Conservation (phyloP, 2,329 filamentous ascomycete species). For the Beauveria rudraprayagi region DNA sequence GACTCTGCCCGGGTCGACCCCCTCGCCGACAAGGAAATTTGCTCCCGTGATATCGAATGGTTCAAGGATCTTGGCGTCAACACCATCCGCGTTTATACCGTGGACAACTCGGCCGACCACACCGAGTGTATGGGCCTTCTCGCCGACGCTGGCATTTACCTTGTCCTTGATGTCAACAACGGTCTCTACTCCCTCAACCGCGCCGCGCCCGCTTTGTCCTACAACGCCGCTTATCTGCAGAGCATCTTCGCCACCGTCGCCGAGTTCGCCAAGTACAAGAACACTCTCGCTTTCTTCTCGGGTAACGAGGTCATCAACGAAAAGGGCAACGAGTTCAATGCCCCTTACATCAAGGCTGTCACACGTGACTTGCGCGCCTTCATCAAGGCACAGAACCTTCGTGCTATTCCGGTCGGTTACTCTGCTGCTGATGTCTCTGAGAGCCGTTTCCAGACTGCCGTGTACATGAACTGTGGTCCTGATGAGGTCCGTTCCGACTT, state of each 20-base stretch:
- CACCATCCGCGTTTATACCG: slow-evolving; percentile 84
- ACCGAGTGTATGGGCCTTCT: slow-evolving; percentile 78
- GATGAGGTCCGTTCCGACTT: slow-evolving; percentile 82
- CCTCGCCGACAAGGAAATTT: slow-evolving; percentile 60
- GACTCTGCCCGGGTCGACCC: slow-evolving; percentile 57
- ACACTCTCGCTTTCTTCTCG: slow-evolving; percentile 81
- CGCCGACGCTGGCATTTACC: slow-evolving; percentile 80
- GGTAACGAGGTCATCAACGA: slow-evolving; percentile 77
- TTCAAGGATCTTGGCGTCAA: slow-evolving; percentile 86
- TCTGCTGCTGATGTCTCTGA: slow-evolving; percentile 71
- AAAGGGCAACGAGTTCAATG: slow-evolving; percentile 51
- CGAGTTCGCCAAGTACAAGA: slow-evolving; percentile 72
- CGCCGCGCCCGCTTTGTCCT: slow-evolving; percentile 57
- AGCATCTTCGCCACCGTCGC: slow-evolving; percentile 83
- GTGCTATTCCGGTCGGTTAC: slow-evolving; percentile 67
- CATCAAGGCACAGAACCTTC: slow-evolving; percentile 53
- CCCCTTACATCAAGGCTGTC: slow-evolving; percentile 70
- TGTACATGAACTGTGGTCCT: slow-evolving; percentile 89
- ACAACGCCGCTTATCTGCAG: slow-evolving; percentile 80
- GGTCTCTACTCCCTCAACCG: slow-evolving; percentile 85
- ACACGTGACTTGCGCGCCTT: slow-evolving; percentile 71
- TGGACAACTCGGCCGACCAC: slow-evolving; percentile 78
- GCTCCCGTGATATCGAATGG: slow-evolving; percentile 70
- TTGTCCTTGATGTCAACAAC: slow-evolving; percentile 86
- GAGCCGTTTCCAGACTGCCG: slow-evolving; percentile 79